Evolutionary conservation across 306 rosid genomes (phyloP), one percentile per base, ranked within the genome.

Genomic region (Oxytropis ochrocephala): DNA sequence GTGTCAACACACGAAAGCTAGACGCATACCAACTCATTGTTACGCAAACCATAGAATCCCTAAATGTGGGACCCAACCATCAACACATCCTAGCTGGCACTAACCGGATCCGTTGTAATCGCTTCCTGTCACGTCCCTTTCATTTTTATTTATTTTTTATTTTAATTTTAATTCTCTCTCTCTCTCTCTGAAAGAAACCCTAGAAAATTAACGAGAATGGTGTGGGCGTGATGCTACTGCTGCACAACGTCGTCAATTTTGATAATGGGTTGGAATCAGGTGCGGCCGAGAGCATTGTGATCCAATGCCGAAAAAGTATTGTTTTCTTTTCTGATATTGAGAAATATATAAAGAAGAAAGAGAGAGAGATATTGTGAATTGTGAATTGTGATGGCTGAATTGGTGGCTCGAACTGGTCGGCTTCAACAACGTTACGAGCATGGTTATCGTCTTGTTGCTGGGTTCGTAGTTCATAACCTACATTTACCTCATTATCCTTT

Each of bases 391-490:
- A 88, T 88, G 95, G 77, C 91, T 75, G 91, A 77, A 62, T 73
- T 88, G 79, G 95, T 88, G 80, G 95, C 95, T 73, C 95, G 95
- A 54, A 88, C 95, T 72, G 95, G 95, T 72, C 91, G 95, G 59
- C 91, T 79, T 72, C 95, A 81, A 61, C 95, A 88, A 55, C 87
- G 91, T n/a, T 88, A 88, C 80, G 91, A 85, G 72, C 75, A 70
- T 36, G 95, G 95, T 11, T 83, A 74, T 78, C 95, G 95, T 81
- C 95, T 88, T 77, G 82, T 88, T 39, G 91, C 95, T 9, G 95
- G 95, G 95, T 88, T 75, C 60, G 47, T 36, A 36, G 95, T 88
- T 75, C 60, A 35, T 36, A 36, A 1, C 10, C 42, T 74, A 13
- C 52, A 39, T 69, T 54, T 0, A 30, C 12, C 41, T 17, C 12